Evolutionary conservation across 345 rosid species (phyloP).

Genomic region (Bruguiera parviflora): DNA sequence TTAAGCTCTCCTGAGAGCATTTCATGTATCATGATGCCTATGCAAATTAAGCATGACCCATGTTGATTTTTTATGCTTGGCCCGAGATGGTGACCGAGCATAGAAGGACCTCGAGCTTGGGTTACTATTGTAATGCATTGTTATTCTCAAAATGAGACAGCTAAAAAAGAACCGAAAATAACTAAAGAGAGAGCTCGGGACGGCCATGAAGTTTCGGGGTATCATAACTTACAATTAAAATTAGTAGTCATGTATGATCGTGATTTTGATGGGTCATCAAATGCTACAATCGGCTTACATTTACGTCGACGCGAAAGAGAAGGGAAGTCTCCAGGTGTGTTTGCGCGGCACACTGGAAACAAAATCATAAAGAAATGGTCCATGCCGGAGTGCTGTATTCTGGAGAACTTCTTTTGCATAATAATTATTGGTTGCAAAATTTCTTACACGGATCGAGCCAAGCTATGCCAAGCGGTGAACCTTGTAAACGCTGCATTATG

Average conservation of each 20-base stretch:
- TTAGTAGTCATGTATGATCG: conserved; percentile 1
- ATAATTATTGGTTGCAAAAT: neutral
- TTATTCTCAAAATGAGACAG: no score
- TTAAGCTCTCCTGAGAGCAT: no score
- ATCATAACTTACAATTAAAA: no score
- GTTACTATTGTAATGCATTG: neutral
- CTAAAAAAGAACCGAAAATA: no score
- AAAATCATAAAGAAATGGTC: no score
- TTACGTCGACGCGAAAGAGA: neutral
- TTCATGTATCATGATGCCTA: no score
- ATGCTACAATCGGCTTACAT: neutral
- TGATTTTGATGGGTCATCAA: conserved; percentile 21
- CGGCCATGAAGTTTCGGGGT: no score
- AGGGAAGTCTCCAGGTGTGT: conserved; percentile 14
- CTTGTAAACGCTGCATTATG: neutral
- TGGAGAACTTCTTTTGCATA: no score
- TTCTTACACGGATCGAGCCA: neutral
- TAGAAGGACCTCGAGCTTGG: neutral
- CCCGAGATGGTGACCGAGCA: conserved; percentile 2
- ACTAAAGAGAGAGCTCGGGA: no score
- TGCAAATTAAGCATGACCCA: no score
- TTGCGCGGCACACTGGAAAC: neutral
- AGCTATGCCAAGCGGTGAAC: conserved; percentile 6
- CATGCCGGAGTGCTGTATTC: no score
- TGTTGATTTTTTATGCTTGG: neutral